Percentiles rank a stretch among this genome's conserved stretches.
Conservation (phyloP, 192 early-diverging fungal species). For the Backusella morwellensis region DNA sequence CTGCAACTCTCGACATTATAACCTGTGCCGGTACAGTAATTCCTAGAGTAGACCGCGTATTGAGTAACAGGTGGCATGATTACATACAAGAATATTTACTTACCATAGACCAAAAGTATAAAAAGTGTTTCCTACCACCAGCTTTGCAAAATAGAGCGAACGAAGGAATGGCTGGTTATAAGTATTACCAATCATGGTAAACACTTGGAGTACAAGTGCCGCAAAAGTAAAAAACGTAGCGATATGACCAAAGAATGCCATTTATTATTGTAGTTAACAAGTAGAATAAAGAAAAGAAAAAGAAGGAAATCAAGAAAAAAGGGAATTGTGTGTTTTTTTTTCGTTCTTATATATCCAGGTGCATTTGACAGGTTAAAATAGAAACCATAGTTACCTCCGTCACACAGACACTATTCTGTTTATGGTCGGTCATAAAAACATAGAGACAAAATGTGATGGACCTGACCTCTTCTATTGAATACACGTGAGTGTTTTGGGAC, state of each 20-base stretch:
- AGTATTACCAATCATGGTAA: conserved; percentile 29
- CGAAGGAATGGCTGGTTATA: conserved; percentile 24
- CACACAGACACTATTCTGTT: not conserved
- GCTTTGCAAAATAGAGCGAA: conserved; percentile 19
- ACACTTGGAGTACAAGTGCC: conserved; percentile 27
- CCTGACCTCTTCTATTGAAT: not conserved
- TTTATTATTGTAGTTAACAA: not conserved
- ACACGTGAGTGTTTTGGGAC: not conserved
- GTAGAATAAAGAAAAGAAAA: not conserved
- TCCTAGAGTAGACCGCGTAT: not conserved
- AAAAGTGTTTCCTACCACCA: not conserved
- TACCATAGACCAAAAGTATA: conserved; percentile 29
- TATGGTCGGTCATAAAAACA: not conserved
- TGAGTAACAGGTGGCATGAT: not conserved
- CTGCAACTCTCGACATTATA: not conserved
- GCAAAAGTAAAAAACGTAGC: conserved; percentile 29
- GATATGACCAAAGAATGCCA: conserved; percentile 23
- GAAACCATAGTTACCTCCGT: not conserved
- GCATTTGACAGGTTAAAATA: not conserved
- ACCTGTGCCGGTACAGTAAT: conserved; percentile 24
- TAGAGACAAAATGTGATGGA: not conserved
- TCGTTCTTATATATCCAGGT: not conserved
- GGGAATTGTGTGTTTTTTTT: not conserved
- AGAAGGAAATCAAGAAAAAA: not conserved
- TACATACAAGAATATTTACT: not conserved